These are phyloP conservation scores for Coemansia sp. DNA, from an alignment of 192 early-diverging fungal genomes.

Conservation along the genomic window DNA sequence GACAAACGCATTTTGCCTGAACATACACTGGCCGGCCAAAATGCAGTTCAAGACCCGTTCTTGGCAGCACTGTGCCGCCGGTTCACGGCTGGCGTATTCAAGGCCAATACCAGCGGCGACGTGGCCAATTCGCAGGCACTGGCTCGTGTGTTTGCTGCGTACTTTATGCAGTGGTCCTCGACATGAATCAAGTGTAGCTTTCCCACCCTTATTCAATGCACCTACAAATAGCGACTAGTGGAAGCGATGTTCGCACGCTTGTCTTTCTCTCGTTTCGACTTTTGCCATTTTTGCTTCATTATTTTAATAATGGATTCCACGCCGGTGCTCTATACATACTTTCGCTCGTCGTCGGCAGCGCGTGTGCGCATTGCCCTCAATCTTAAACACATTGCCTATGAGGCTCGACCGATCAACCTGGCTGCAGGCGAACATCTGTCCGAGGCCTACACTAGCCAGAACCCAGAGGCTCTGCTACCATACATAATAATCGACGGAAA, in stretches of 20 bases:
- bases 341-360: slow-evolving; percentile 71
- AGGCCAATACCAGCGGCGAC: slow-evolving; percentile 24
- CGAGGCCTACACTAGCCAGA: slow-evolving; percentile 60
- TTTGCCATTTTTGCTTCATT: background rate
- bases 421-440: slow-evolving; percentile 69
- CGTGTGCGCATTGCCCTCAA: slow-evolving; percentile 74
- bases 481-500: slow-evolving; percentile 62
- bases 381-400: slow-evolving; percentile 75
- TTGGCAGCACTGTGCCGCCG: slow-evolving; percentile 28
- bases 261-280: background rate
- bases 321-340: slow-evolving; percentile 74
- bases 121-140: slow-evolving; percentile 29
- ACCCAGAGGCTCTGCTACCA: slow-evolving; percentile 72
- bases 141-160: slow-evolving; percentile 40
- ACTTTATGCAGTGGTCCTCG: slow-evolving; percentile 33
- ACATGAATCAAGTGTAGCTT: background rate
- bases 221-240: background rate
- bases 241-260: background rate
- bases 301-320: slow-evolving; percentile 3
- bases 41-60: slow-evolving; percentile 33
- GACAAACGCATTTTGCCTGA: slow-evolving; percentile 24
- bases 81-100: slow-evolving; percentile 44
- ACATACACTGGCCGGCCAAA: slow-evolving; percentile 26
- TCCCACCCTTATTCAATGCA: background rate
- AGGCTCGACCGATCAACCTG: slow-evolving; percentile 66